phyloP scores from a whole-genome alignment of 805 yeast species.

The Nakazawaea wickerhamii region DNA sequence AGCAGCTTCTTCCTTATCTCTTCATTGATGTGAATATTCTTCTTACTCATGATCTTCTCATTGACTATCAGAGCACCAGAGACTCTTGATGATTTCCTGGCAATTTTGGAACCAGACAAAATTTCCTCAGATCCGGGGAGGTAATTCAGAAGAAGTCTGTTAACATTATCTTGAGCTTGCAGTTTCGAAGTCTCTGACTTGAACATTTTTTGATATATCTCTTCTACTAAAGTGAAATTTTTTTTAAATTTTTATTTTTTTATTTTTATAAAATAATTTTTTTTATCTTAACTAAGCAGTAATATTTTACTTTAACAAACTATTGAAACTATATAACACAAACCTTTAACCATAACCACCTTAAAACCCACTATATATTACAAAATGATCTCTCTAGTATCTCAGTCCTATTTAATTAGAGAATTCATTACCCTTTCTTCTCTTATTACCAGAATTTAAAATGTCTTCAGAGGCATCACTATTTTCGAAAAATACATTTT shows the following conservation, averaged over 20 bases:
- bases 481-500: slow-evolving; percentile 1
- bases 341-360: no score
- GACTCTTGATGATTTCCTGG: slow-evolving; percentile 19
- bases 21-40: slow-evolving; percentile 16
- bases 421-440: background rate
- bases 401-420: no score
- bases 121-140: slow-evolving; percentile 19
- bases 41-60: slow-evolving; percentile 8
- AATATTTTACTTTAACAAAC: no score
- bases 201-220: slow-evolving; percentile 2
- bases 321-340: no score
- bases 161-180: slow-evolving; percentile 13
- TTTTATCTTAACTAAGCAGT: background rate
- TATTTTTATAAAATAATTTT: background rate
- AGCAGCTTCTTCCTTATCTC: slow-evolving; percentile 15
- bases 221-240: no score
- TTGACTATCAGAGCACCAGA: slow-evolving; percentile 20
- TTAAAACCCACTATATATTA: background rate
- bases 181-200: slow-evolving; percentile 10
- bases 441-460: background rate
- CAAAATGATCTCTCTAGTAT: no score
- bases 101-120: slow-evolving; percentile 3
- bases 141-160: slow-evolving; percentile 22
- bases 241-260: background rate
- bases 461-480: background rate